Base-by-base conservation (phyloP, 345 rosid species). In the Eucalyptus lansdowneana region DNA sequence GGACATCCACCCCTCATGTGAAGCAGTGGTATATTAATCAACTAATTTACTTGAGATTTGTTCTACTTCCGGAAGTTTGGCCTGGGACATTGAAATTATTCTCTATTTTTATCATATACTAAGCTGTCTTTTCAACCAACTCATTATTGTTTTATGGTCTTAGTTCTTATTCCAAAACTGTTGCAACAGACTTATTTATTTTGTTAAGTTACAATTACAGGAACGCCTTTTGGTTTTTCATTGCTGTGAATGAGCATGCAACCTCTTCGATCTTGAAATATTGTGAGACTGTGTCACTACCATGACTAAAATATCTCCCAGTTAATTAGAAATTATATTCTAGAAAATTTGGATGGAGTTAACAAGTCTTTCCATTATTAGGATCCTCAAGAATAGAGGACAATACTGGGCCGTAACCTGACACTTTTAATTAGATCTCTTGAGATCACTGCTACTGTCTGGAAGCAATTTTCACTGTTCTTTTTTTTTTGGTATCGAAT, bases 1-100 rank as follows among this genome's bases (percentile, higher is more conserved):
- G 99, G 99, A 93, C 87, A 69, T 92, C 93, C 24, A 96, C 98
- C 87, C 92, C 96, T 49, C 97, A 95, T 89, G 93, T 98, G 91
- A 96, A 94, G 89, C 92, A 94, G 88, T 98, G 99, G 99, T 96
- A 95, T 51, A 45, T 54, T 34, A 56, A 51, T 86, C 17, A 50
- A 86, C 40, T 25, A 6, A 25, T 17, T 86, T 50, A 76, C 47
- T 37, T 37, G 83, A 37, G 5, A 37, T 37, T 37, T 76, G 42
- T 76, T 22, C 45, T 76, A 76, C 80, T 69, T 69, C 37, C 8
- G 3, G 80, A 34, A 34, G 44, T 69, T 69, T 37, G 83, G 45
- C 15, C 47, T 21, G 47, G 27, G 47, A 76, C 1, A 37, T 21
- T 76, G 83, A 24, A 76, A 37, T 37, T 37, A 37, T 76, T 76